Evolutionary conservation across 371 early-diverging fungal species (phyloP).

Genomic region (Smittium culicis): DNA sequence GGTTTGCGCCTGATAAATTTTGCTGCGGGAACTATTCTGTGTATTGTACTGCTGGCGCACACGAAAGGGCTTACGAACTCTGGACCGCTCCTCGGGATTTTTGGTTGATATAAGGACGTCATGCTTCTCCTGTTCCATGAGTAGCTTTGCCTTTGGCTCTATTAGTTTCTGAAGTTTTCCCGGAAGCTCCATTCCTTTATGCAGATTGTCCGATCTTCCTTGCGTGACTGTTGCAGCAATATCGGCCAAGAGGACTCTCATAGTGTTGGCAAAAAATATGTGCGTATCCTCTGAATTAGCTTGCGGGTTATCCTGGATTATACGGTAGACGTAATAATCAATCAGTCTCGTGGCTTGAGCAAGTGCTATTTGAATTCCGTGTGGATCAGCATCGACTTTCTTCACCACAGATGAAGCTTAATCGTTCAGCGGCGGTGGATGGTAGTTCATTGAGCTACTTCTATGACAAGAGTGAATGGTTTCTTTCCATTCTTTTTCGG

Average conservation of each 20-base stretch:
- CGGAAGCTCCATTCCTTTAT: background rate
- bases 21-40: background rate
- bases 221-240: conserved; percentile 2
- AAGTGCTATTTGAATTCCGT: background rate
- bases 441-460: background rate
- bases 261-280: conserved; percentile 1
- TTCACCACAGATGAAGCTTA: background rate
- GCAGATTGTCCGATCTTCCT: background rate
- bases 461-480: background rate
- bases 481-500: background rate
- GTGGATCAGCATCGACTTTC: background rate
- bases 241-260: background rate
- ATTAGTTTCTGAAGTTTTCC: background rate
- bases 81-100: background rate
- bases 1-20: background rate
- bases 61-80: background rate
- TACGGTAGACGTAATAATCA: background rate
- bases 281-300: background rate
- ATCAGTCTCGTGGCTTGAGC: background rate
- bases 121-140: background rate
- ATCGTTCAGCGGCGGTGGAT: background rate
- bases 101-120: background rate
- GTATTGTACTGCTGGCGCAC: background rate
- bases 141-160: background rate
- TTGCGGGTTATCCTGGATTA: background rate